phyloP scores from a whole-genome alignment of 169 alveolate species.

The Eimeria acervulina region DNA sequence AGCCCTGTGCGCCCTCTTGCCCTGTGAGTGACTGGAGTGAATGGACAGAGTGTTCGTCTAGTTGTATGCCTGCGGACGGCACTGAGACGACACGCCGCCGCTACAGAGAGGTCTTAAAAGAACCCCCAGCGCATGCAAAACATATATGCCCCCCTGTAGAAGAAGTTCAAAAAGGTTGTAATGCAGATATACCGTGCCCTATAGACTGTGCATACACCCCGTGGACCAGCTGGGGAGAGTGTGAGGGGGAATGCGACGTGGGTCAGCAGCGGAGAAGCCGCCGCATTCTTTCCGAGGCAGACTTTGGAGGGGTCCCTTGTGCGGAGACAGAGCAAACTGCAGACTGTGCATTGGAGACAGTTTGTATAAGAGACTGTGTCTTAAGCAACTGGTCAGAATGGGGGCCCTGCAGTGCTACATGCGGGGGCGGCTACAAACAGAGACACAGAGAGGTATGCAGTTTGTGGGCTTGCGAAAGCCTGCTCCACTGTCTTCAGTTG shows the following conservation, averaged over 20 bases:
- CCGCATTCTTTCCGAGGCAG: conserved; percentile 50
- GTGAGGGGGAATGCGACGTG: conserved; percentile 86
- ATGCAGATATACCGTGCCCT: conserved; percentile 86
- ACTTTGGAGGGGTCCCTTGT: conserved; percentile 78
- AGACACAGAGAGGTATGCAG: conserved; percentile 55
- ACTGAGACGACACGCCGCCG: conserved; percentile 55
- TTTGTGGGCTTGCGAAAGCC: background rate
- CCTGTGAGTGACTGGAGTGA: conserved; percentile 86
- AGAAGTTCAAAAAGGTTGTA: conserved; percentile 84
- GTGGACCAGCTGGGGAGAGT: conserved; percentile 88
- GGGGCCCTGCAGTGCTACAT: conserved; percentile 86
- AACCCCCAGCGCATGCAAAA: conserved; percentile 36
- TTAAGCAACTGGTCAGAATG: conserved; percentile 86
- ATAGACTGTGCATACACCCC: conserved; percentile 86
- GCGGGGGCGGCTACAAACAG: conserved; percentile 86
- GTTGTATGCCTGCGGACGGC: conserved; percentile 79
- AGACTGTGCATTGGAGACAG: conserved; percentile 53
- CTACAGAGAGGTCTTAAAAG: conserved; percentile 58
- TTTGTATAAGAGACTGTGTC: conserved; percentile 81
- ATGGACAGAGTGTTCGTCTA: conserved; percentile 86
- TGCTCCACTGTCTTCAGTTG: background rate
- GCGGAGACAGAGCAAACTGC: conserved; percentile 56
- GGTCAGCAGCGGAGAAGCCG: conserved; percentile 85
- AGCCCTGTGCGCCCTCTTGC: conserved; percentile 82
- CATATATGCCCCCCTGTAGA: conserved; percentile 68